These are phyloP conservation scores for Colletotrichum nymphaeae DNA, from an alignment of 2,329 filamentous ascomycete genomes.

Conservation along the genomic window DNA sequence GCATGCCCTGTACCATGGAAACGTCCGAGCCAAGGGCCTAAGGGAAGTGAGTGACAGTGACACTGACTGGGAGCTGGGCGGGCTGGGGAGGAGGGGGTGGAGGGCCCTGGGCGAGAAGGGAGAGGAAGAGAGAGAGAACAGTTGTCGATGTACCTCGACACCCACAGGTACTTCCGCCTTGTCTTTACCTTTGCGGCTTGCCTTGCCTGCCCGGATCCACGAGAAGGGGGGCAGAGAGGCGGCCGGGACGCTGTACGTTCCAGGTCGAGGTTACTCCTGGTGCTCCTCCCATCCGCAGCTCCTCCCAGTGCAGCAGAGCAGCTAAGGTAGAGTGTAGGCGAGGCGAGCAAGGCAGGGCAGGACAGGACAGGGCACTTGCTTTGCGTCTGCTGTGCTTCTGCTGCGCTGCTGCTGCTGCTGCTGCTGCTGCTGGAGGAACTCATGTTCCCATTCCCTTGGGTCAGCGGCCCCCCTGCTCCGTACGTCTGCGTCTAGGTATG, in stretches of 20 bases:
- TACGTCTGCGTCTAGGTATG: background rate
- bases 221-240: background rate
- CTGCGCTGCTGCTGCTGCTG: background rate
- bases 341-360: background rate
- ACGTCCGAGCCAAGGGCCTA: background rate
- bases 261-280: background rate
- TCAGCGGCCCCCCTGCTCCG: background rate
- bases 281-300: background rate
- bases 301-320: background rate
- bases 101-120: too few relatives aligned
- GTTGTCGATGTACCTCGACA: background rate
- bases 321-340: background rate
- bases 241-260: slow-evolving; percentile 6
- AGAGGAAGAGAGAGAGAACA: background rate
- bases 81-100: background rate
- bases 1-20: background rate
- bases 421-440: slow-evolving; percentile 2
- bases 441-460: slow-evolving; percentile 18
- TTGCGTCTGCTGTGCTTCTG: background rate
- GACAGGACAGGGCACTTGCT: background rate
- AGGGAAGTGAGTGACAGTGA: background rate
- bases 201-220: background rate
- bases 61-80: background rate
- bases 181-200: background rate
- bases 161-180: background rate